phyloP scores from a whole-genome alignment of 2,329 filamentous ascomycete genomes.

The Colletotrichum sp. region DNA sequence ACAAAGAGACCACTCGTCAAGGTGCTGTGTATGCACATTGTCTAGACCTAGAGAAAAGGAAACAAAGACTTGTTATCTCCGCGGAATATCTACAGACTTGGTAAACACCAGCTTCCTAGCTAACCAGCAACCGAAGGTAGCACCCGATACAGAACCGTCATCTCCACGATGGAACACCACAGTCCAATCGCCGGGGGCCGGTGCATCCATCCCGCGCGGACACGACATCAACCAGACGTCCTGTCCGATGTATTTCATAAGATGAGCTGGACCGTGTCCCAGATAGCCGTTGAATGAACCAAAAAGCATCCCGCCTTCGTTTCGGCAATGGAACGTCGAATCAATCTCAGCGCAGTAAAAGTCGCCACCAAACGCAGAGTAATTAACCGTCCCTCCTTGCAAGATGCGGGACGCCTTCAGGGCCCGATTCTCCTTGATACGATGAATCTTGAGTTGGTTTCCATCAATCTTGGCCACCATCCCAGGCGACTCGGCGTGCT shows the following conservation, averaged over 20 bases:
- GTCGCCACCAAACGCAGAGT: slow-evolving; percentile 33
- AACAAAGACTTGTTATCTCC: not conserved
- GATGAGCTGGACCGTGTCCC: slow-evolving; percentile 38
- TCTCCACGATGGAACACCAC: slow-evolving; percentile 35
- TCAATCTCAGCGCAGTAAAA: slow-evolving; percentile 41
- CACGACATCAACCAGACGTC: slow-evolving; percentile 43
- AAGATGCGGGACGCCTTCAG: not conserved
- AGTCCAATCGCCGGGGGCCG: slow-evolving; percentile 48
- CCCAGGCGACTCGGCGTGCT: slow-evolving; percentile 23
- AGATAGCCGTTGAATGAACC: slow-evolving; percentile 46
- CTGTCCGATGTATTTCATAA: slow-evolving; percentile 40
- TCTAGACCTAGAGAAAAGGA: accelerated
- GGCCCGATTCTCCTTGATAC: slow-evolving; percentile 24
- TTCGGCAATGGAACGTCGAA: slow-evolving; percentile 38
- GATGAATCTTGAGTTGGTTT: slow-evolving; percentile 30
- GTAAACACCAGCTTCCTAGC: slow-evolving; percentile 30
- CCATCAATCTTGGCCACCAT: slow-evolving; percentile 33
- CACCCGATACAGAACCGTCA: slow-evolving; percentile 25
- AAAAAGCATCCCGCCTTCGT: slow-evolving; percentile 41
- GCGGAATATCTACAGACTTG: not conserved
- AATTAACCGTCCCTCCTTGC: not conserved
- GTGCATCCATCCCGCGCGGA: slow-evolving; percentile 43
- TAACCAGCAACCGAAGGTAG: slow-evolving; percentile 45
- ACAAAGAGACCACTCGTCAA: not conserved
- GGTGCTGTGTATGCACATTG: not conserved